Percentiles rank a stretch among this genome's conserved stretches.
Conservation (phyloP, 2,329 filamentous ascomycete species). For the Aspergillus awamori region DNA sequence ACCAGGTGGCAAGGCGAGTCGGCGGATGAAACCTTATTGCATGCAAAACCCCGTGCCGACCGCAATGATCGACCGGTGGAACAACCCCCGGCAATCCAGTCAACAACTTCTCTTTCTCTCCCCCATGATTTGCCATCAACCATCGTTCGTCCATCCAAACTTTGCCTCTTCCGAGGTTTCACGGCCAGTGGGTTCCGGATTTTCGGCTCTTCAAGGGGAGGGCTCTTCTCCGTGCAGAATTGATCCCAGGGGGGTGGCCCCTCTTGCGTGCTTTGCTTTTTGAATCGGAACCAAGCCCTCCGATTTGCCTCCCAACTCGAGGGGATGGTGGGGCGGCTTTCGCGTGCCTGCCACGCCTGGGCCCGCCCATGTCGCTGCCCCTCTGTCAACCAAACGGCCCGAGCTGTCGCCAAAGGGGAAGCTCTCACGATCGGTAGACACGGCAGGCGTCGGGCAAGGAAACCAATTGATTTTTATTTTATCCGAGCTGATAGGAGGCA, state of each 20-base stretch:
- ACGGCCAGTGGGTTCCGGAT: neutral
- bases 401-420: neutral
- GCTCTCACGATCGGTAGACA: neutral
- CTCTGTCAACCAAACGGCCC: neutral
- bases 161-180: conserved; percentile 11
- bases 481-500: too few species aligned
- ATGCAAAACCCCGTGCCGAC: conserved; percentile 10
- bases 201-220: neutral
- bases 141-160: neutral
- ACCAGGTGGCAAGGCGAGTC: conserved; percentile 9
- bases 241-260: neutral
- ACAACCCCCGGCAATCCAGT: conserved; percentile 6
- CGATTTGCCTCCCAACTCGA: conserved; percentile 16
- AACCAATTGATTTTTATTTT: too few species aligned
- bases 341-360: conserved; percentile 5
- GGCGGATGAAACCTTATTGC: conserved; percentile 1
- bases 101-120: neutral
- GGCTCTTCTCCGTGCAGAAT: conserved; percentile 6
- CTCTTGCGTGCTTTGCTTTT: neutral
- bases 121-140: conserved; percentile 15
- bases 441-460: too few species aligned
- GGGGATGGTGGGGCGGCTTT: neutral
- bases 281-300: conserved; percentile 6
- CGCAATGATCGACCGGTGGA: conserved; percentile 20
- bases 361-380: neutral